Base-by-base conservation (phyloP, 1,284 basidiomycete genomes). In the Moesziomyces parantarcticus region DNA sequence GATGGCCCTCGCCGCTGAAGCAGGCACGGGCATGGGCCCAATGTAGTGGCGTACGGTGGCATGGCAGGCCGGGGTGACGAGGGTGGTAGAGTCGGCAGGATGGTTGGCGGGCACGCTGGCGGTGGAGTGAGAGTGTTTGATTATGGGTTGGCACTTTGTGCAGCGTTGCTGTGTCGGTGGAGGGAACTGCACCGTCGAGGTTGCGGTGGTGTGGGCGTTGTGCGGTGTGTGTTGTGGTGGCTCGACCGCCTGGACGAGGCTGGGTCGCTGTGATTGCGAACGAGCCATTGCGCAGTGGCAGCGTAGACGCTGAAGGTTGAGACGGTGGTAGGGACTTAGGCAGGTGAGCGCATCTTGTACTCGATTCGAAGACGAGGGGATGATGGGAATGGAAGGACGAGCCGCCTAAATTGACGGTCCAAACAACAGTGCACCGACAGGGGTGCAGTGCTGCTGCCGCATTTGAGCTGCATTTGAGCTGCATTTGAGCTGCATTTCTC, bases 21-120 rank as follows among this genome's bases (percentile, higher is more conserved):
- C 34, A 1, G 70, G 45, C 0, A 75, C 75, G 5, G 75, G 68
- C 3, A 61, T 29, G 16, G 77, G 77, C 2, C 77, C 77, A 23
- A 79, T 58, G 50, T 64, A 79, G 40, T 62, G 49, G 22, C 77
- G 59, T 11, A 53, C 32, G 22, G 43, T 55, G 42, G 58, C 52
- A 43, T 72, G 69, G 40, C 54, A 18, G 23, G 55, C 42, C 5
- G 48, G 65, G 18, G 59, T 48, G 56, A 66, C 36, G 49, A 59
- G 48, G 18, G 46, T 22, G 32, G 40, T 50, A 10, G 66, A 51
- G 41, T 62, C 43, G 18, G 45, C 34, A 7, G 51, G 32, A 40
- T 51, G 56, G 13, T 53, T 58, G 51, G 50, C 46, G 5, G 58
- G 48, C 1, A 54, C 51, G 36, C 46, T 54, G 10, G 53, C 47